Evolutionary conservation across 2,329 filamentous ascomycete genomes (phyloP), one percentile per base, ranked within the genome.

Genomic region (Cladosporium sp.): DNA sequence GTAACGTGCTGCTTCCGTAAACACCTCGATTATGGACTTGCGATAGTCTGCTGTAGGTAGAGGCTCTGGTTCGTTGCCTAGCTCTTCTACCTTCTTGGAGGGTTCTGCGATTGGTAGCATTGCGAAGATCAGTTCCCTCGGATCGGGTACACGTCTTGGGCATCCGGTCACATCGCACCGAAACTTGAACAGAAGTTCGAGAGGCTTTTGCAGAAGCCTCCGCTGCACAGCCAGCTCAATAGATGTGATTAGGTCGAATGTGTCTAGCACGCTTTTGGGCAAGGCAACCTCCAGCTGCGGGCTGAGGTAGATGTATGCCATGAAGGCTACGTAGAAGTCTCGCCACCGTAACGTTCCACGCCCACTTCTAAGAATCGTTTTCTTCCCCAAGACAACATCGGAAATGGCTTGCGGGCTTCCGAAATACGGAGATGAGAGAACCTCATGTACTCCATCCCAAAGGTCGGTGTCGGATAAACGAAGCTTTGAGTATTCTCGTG

Each of bases 61-160:
- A 17, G 37, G n/a, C 19, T 48, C 19, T 3, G 29, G 15, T 24
- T 30, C 22, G 11, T 15, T 32, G 11, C 34, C 15, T 9, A 40
- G 9, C 4, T 12, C 19, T 19, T 20, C 42, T 12, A 38, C 29
- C 11, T 20, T 24, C 11, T 17, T 29, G 4, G 37, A 52, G 3
- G 50, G 50, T n/a, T 27, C 41, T 13, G 41, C 38, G 27, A 52
- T 43, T 6, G 50, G 43, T 7, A 52, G n/a, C 27, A 52, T 48
- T 9, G 43, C 24, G 11, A 52, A 52, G 11, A 52, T 43, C 7
- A 52, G 18, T 12, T 52, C 50, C 24, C 50, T 24, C 7, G 32
- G 43, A 15, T 52, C 50, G 12, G 48, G 50, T 3, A 52, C 12
- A 32, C 49, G 45, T 51, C 30, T 41, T 41, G 22, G 22, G 9